phyloP scores from a whole-genome alignment of 345 rosid species.

The Acer negundo region DNA sequence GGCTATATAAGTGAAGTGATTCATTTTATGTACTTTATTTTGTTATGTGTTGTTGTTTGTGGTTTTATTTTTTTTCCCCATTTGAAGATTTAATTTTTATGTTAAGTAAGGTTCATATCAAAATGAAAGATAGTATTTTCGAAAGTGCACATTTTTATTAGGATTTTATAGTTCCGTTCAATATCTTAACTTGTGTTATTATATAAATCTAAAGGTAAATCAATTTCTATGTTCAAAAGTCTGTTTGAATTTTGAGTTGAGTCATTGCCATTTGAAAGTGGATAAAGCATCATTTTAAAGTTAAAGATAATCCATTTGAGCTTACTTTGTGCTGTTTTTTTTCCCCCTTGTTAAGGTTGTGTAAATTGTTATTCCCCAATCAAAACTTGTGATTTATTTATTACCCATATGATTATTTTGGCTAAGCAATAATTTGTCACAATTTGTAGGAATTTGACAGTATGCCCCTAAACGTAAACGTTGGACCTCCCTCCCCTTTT shows the following conservation, averaged over 20 bases:
- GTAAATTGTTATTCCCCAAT: neutral
- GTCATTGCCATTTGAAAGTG: slow-evolving; percentile 2
- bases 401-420: slow-evolving; percentile 1
- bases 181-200: neutral
- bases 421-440: slow-evolving; percentile 8
- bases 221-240: neutral
- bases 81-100: neutral
- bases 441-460: slow-evolving; percentile 81
- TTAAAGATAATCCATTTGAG: neutral
- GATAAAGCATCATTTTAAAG: neutral
- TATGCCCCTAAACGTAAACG: slow-evolving; percentile 76
- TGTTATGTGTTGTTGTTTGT: neutral
- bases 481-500: slow-evolving; percentile 79
- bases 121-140: neutral
- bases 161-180: neutral
- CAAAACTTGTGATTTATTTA: neutral
- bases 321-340: neutral
- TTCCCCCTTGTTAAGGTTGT: too few relatives aligned
- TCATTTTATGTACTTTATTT: neutral
- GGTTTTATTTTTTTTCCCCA: neutral
- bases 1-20: slow-evolving; percentile 67
- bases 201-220: neutral
- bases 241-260: neutral
- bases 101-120: too few relatives aligned
- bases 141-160: neutral